Base-by-base conservation (phyloP, 768 basidiomycete genomes). In the Amanita exitialis region DNA sequence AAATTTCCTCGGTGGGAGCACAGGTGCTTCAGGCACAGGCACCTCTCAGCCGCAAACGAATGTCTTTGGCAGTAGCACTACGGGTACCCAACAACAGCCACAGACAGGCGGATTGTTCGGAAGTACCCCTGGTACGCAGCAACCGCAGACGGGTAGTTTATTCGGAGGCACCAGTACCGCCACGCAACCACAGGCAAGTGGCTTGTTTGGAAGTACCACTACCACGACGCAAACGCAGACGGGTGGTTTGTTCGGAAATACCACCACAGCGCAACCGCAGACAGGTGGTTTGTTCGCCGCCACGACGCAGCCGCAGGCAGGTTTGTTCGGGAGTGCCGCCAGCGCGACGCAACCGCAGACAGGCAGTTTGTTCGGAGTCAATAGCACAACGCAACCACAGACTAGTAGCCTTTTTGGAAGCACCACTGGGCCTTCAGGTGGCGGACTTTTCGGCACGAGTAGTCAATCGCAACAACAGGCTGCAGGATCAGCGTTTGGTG, bases 391-490 rank as follows among this genome's bases (percentile, higher is more conserved):
- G 25, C 49, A 41, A 25, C 49, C 37, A 16, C 28, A 32, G 9
- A n/a, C n/a, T n/a, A 45, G 32, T 44, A 44, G 35, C 34, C 20
- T 58, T 23, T 58, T 60, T 53, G 53, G 53, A 38, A 38, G 57
- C 35, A 45, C 44, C 44, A 49, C 57, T 49, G 49, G 57, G 45
- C 54, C 56, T 41, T 56, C 62, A 61, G 47, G 50, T 25, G 18
- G 47, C 41, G 23, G 43, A 49, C 6, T 58, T 56, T 52, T 51
- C 27, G 49, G 48, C 39, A 37, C 20, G 9, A 39, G 56, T 16
- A 62, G 58, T 53, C 32, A 67, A 13, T 53, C 66, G 15, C 66
- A 67, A 52, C 54, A 65, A 10, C 69, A 71, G 49, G 50, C 67
- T 3, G 64, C 66, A 35, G 39, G 63, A 30, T 60, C 64, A 27